These are phyloP conservation scores for Berberis vulgaris DNA, from an alignment of 164 flowering plant genomes.

Conservation along the genomic window DNA sequence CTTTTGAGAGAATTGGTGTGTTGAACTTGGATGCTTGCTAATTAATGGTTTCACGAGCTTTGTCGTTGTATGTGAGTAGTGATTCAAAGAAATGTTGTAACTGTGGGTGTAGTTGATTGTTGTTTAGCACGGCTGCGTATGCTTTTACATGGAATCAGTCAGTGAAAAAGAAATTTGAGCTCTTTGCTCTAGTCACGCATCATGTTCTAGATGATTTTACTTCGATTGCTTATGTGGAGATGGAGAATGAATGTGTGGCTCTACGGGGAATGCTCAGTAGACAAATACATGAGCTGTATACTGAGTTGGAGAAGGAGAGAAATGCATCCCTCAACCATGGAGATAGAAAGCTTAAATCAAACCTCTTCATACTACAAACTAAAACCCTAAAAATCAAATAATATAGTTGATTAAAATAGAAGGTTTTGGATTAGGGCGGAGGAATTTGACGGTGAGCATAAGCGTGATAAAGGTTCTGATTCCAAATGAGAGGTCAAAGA, in stretches of 20 bases:
- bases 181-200: slow-evolving; percentile 7
- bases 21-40: slow-evolving; percentile 17
- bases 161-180: slow-evolving; percentile 65
- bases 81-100: slow-evolving; percentile 39
- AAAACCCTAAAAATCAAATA: no score
- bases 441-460: no score
- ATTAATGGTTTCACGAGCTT: slow-evolving; percentile 38
- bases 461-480: no score
- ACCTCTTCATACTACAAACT: no score
- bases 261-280: slow-evolving; percentile 65
- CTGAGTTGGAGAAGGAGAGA: slow-evolving; percentile 85
- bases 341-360: no score
- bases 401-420: no score
- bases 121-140: slow-evolving; percentile 5
- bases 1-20: background rate
- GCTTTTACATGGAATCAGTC: slow-evolving; percentile 37
- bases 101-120: slow-evolving; percentile 52
- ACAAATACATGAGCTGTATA: slow-evolving; percentile 64
- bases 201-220: slow-evolving; percentile 19
- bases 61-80: slow-evolving; percentile 15
- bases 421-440: no score
- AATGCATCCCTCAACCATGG: slow-evolving; percentile 38
- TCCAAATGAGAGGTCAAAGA: no score
- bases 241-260: slow-evolving; percentile 70
- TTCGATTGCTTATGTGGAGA: slow-evolving; percentile 51